Conservation (phyloP, 2,329 filamentous ascomycete species). For the Colletotrichum zoysiae region DNA sequence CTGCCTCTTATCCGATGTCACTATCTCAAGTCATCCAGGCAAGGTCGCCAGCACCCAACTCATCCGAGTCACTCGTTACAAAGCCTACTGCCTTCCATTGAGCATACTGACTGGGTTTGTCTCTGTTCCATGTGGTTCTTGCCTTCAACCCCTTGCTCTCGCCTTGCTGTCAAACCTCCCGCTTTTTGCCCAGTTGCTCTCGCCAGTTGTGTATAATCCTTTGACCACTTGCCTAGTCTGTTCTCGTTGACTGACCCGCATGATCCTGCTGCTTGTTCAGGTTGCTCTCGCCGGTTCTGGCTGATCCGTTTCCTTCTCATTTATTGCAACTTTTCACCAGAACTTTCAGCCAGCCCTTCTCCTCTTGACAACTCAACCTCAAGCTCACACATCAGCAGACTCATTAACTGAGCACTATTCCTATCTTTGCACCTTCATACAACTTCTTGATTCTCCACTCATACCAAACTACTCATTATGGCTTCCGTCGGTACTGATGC, state of each 20-base stretch:
- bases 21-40: neutral
- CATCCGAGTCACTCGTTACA: neutral
- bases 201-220: neutral
- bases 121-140: neutral
- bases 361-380: neutral
- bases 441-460: neutral
- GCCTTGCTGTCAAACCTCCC: neutral
- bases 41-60: neutral
- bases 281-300: neutral
- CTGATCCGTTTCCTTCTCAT: neutral
- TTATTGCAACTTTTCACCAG: neutral
- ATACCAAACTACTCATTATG: slow-evolving; percentile 31
- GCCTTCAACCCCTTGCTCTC: neutral
- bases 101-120: neutral
- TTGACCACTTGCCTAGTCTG: slow-evolving; percentile 9
- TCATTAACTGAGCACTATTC: neutral
- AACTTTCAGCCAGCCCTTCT: neutral
- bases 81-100: neutral
- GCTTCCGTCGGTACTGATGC: slow-evolving; percentile 52
- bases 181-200: neutral
- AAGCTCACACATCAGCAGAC: neutral
- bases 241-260: neutral
- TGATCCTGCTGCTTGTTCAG: neutral
- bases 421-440: neutral
- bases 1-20: neutral